Evolutionary conservation across 495 filamentous ascomycete genomes (phyloP).

Genomic region (Neurospora discreta): DNA sequence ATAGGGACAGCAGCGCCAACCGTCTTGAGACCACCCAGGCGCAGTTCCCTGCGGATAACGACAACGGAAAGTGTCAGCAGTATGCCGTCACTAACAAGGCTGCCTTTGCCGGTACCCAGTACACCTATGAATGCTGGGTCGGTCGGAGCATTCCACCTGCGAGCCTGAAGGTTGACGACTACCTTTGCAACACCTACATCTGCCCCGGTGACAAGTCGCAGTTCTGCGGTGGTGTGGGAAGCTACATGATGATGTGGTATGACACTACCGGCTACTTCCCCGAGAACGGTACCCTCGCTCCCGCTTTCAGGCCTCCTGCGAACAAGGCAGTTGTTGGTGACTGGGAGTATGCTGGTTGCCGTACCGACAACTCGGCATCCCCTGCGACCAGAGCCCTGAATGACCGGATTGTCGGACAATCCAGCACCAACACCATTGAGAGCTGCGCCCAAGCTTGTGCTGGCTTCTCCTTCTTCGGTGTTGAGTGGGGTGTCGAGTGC

Average conservation of each 20-base stretch:
- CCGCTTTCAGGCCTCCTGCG: conserved; percentile 8
- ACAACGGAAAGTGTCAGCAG: conserved; percentile 27
- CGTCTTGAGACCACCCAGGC: conserved; percentile 19
- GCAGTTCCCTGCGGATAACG: conserved; percentile 12
- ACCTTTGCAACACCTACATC: conserved; percentile 20
- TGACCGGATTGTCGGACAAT: conserved; percentile 3
- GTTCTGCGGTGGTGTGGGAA: conserved; percentile 25
- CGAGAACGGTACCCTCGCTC: conserved; percentile 2
- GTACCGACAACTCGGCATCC: conserved; percentile 14
- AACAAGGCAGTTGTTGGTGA: conserved; percentile 14
- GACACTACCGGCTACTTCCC: conserved; percentile 5
- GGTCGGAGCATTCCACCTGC: conserved; percentile 23
- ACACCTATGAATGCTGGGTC: conserved; percentile 20
- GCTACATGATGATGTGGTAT: conserved; percentile 10
- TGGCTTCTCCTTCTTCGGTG: conserved; percentile 11
- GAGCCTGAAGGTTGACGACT: conserved; percentile 11
- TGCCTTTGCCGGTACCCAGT: conserved; percentile 26
- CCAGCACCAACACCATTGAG: conserved; percentile 22
- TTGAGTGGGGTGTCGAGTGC: conserved; percentile 11
- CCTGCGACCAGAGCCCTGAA: conserved; percentile 10
- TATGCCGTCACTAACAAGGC: conserved; percentile 15
- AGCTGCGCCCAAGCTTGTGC: conserved; percentile 17
- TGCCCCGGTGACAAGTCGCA: conserved; percentile 24
- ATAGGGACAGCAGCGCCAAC: conserved; percentile 18
- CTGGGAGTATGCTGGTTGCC: conserved; percentile 23